Percentiles rank a stretch among this genome's conserved stretches.
These are phyloP conservation scores for Fusarium anguioides DNA, from an alignment of 2,329 filamentous ascomycete species.

Conservation along the genomic window DNA sequence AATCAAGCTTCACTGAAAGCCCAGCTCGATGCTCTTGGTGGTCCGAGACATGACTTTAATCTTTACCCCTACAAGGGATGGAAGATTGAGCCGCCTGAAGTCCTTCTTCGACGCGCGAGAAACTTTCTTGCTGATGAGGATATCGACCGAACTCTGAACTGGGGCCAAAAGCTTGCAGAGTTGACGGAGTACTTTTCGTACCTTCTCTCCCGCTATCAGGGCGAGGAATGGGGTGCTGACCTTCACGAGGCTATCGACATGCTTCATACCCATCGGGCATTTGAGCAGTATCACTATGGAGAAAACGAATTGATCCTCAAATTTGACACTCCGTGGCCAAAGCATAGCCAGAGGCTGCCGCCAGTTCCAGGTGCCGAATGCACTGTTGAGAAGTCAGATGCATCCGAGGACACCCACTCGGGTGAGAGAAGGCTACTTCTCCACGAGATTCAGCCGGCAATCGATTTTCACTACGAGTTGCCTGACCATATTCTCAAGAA, in stretches of 20 bases:
- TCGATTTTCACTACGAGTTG: conserved; percentile 45
- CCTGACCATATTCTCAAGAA: conserved; percentile 11
- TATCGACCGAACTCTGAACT: conserved; percentile 54
- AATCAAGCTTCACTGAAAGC: conserved; percentile 11
- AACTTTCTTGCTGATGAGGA: conserved; percentile 64
- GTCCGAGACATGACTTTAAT: neutral
- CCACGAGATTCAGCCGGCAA: conserved; percentile 13
- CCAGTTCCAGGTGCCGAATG: conserved; percentile 34
- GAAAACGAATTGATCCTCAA: conserved; percentile 42
- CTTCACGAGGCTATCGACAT: conserved; percentile 49
- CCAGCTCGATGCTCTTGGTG: neutral
- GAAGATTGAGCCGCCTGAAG: conserved; percentile 48
- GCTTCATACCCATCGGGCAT: conserved; percentile 50
- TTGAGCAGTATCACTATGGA: conserved; percentile 52
- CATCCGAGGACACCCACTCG: neutral
- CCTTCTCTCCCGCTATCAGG: conserved; percentile 41
- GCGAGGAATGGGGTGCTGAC: conserved; percentile 46
- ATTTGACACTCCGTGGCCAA: conserved; percentile 35
- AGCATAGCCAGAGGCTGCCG: conserved; percentile 45
- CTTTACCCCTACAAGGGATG: conserved; percentile 50
- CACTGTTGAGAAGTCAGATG: neutral
- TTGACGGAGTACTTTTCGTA: conserved; percentile 55
- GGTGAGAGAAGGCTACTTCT: conserved; percentile 31
- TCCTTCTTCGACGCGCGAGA: conserved; percentile 48
- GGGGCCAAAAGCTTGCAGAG: conserved; percentile 52